Conservation (phyloP, 192 early-diverging fungal genomes). For the Entomortierella parvispora region DNA sequence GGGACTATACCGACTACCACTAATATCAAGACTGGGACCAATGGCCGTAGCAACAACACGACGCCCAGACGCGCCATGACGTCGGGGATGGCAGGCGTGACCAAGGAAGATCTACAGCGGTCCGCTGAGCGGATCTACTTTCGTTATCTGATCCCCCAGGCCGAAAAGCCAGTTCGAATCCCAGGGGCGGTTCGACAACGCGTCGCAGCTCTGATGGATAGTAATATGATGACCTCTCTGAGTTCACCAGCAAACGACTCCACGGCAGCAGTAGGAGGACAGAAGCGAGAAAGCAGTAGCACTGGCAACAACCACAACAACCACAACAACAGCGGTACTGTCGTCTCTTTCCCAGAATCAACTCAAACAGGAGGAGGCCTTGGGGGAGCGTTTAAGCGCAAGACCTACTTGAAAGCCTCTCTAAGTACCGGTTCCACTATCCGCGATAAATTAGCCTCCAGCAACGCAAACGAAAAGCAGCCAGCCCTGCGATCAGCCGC, state of each 20-base stretch:
- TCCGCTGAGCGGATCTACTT: conserved; percentile 66
- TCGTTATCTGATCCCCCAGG: conserved; percentile 61
- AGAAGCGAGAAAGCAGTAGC: no score
- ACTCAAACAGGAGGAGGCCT: no score
- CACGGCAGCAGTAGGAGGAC: background rate
- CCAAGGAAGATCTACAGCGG: conserved; percentile 59
- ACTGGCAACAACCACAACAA: no score
- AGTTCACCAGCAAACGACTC: no score
- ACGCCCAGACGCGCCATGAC: conserved; percentile 11
- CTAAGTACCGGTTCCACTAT: background rate
- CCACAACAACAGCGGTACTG: no score
- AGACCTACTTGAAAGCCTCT: background rate
- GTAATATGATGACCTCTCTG: conserved; percentile 19
- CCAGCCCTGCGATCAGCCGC: background rate
- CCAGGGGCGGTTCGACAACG: conserved; percentile 50
- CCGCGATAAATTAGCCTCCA: no score
- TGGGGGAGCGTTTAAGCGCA: background rate
- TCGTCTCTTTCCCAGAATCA: no score
- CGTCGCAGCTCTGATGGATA: conserved; percentile 40
- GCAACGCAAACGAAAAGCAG: conserved; percentile 3
- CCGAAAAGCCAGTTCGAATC: conserved; percentile 60
- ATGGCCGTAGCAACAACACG: background rate
- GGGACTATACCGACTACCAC: no score
- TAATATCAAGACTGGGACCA: no score
- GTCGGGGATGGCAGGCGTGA: conserved; percentile 27